Evolutionary conservation across 164 flowering plant species (phyloP), one percentile per base, ranked within the genome.

Genomic region (Piper betle): DNA sequence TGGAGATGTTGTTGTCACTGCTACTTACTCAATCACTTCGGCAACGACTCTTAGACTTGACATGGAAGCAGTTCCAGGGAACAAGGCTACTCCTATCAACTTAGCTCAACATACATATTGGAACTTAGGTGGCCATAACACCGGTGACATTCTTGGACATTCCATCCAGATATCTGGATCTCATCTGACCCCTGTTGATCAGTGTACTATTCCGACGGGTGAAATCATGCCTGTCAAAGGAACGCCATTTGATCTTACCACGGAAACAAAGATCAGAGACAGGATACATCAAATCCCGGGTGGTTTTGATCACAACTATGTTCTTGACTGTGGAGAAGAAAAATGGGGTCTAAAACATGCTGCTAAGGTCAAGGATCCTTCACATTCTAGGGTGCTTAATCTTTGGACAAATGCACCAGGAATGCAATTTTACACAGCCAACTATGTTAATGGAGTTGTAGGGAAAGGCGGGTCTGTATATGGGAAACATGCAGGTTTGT

Each of bases 91-190:
- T 61, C 93, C 87, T 43, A 74, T 91, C 62, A 91, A 66, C 74
- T 80, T 91, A 69, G 96, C 96, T 42, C 96, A 91, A 66, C 97
- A 91, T 67, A 91, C 96, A 12, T 91, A 91, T 74, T 90, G 98
- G 98, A 93, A 93, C 69, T 69, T 90, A 65, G 87, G 86, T 0
- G 98, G 97, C 55, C 96, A 90, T 66, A 68, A 78, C 70, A 82
- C 98, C 0, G 97, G 97, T 41, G 67, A 59, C 54, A 67, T 90
- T 55, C 90, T 89, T n/a, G 86, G 85, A 59, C 94, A 90, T 68
- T 65, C 73, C 33, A 74, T 82, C 65, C 92, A 89, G 66, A 78
- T 90, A 68, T 86, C 79, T 78, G 96, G 78, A 19, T 66, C 79
- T 52, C 88, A 89, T 38, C 54, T 87, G 39, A 93, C 96, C 20